Evolutionary conservation across 164 flowering plant species (phyloP), one percentile per base, ranked within the genome.

Genomic region (Tetrastigma voinierianum): DNA sequence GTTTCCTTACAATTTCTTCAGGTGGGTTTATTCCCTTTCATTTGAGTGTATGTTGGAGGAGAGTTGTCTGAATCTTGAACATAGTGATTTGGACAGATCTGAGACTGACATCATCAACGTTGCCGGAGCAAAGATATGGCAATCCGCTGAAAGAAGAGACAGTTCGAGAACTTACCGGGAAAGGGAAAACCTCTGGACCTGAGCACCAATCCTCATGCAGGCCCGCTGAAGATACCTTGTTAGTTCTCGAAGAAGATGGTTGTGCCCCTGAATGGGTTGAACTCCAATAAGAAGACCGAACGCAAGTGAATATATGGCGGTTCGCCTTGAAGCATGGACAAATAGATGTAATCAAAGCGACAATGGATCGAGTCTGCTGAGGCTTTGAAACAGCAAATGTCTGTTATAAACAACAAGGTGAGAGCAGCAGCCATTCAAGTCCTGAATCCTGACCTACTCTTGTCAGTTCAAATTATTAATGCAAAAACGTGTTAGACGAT

Each of bases 251-350:
- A 78, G 70, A 94, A n/a, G n/a, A 94, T 73, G 84, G 87, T 49
- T 94, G 88, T 70, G 93, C 96, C 4, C 98, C 98, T 0, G 91
- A 91, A 77, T 94, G 98, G 98, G 79, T 94, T 64, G 98, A 94
- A 67, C 89, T 94, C 11, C 11, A 94, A 94, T 78, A 94, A 94
- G 66, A 93, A 90, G 67, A 94, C 91, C 73, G 97, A 53, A 71
- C 58, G 64, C 69, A 65, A 18, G 67, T 80, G 53, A 57, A 76
- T 10, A 87, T 80, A 62, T 93, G 98, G 98, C 80, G 97, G 48
- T 18, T 40, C 9, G 69, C 82, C 49, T 75, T 93, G 67, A 84
- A 69, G 98, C 97, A 16, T 82, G 85, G 85, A 61, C 47, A 10
- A 59, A 58, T 11, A 83, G 67, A 72, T 45, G 66, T 44, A 69